Percentiles rank a stretch among this genome's conserved stretches.
Conservation (phyloP, 2,329 filamentous ascomycete genomes). For the Colletotrichum navitas region DNA sequence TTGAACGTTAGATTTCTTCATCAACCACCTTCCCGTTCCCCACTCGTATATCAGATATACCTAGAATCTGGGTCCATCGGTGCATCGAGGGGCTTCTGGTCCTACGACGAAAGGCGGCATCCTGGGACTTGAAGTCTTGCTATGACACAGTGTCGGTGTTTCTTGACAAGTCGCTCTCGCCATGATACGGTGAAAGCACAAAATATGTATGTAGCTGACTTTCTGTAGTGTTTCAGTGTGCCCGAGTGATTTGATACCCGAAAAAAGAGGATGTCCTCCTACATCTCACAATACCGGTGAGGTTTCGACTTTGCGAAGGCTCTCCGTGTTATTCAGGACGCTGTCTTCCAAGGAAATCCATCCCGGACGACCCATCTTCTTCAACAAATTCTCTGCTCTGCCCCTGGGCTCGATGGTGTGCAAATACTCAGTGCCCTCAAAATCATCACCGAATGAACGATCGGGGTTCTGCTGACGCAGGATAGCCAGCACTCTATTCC, state of each 20-base stretch:
- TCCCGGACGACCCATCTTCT: background rate
- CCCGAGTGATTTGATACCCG: background rate
- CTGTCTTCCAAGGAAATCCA: conserved; percentile 6
- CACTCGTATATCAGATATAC: no score
- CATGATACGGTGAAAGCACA: background rate
- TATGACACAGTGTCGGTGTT: no score
- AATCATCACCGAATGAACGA: conserved; percentile 44
- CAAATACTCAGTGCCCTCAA: conserved; percentile 34
- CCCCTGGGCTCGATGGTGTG: background rate
- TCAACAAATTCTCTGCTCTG: background rate
- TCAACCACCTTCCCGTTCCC: no score
- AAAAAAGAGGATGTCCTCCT: no score
- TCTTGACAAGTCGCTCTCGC: no score
- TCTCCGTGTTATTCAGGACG: background rate
- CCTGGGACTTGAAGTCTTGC: no score
- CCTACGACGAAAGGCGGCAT: background rate
- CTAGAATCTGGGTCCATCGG: no score
- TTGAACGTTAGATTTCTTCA: background rate
- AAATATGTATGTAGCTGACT: background rate
- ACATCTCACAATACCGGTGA: background rate
- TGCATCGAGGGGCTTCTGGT: no score
- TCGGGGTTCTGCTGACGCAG: conserved; percentile 44
- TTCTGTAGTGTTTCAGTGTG: background rate
- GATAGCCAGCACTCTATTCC: conserved; percentile 54
- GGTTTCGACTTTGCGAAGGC: background rate